A percentile compares a stretch with the other conserved stretches of the same genome.
Evolutionary conservation across 805 yeast genomes (phyloP).

Genomic region (Candida ponderosae): DNA sequence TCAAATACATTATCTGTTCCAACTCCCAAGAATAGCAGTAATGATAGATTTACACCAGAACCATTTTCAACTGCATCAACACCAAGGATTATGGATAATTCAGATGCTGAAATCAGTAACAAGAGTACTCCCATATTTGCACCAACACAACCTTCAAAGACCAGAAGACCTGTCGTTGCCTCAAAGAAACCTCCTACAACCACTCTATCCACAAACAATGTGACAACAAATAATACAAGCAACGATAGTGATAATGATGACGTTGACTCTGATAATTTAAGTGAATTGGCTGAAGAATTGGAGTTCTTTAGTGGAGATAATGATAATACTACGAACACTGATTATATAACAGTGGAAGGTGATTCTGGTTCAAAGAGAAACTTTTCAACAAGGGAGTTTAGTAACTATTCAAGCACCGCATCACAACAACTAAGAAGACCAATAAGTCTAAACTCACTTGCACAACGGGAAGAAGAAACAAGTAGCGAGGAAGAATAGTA

Average conservation of each 20-base stretch:
- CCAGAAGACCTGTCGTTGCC: too few species aligned
- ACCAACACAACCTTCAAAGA: neutral
- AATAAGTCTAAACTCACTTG: conserved; percentile 16
- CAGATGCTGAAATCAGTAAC: neutral
- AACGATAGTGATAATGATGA: conserved; percentile 3
- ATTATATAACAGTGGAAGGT: conserved; percentile 8
- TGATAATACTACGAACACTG: conserved; percentile 1
- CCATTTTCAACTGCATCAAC: neutral
- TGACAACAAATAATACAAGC: neutral
- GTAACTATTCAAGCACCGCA: neutral
- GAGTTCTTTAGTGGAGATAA: conserved; percentile 8
- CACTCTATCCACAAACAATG: too few species aligned
- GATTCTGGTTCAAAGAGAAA: neutral
- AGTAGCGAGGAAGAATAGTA: conserved; percentile 20
- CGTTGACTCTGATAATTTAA: conserved; percentile 16
- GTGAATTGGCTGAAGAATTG: conserved; percentile 16
- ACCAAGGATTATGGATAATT: neutral
- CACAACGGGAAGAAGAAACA: conserved; percentile 18
- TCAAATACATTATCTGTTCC: too few species aligned
- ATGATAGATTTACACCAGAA: too few species aligned
- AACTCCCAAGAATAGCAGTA: too few species aligned
- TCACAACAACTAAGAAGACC: conserved; percentile 8
- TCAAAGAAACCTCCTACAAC: conserved; percentile 14
- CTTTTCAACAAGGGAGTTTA: neutral
- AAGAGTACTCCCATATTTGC: neutral